phyloP scores from a whole-genome alignment of 2,329 filamentous ascomycete species.

The Diplodia scrobiculata region DNA sequence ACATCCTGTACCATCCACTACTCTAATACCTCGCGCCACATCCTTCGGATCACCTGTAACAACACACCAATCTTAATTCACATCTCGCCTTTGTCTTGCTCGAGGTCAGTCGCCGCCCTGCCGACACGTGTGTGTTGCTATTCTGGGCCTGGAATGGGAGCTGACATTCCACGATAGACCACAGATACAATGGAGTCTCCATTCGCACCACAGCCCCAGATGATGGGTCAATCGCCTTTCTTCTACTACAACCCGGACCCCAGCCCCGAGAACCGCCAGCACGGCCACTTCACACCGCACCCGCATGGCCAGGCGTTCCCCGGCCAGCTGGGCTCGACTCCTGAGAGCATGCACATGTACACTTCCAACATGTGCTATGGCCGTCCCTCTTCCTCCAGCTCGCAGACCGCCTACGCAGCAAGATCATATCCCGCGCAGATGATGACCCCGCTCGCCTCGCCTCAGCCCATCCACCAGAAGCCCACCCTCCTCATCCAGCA shows the following conservation, averaged over 20 bases:
- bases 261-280: slow-evolving; percentile 68
- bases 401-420: slow-evolving; percentile 58
- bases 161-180: slow-evolving; percentile 35
- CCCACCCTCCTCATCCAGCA: slow-evolving; percentile 69
- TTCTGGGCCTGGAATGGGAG: slow-evolving; percentile 31
- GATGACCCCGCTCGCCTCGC: slow-evolving; percentile 75
- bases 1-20: slow-evolving; percentile 24
- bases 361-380: slow-evolving; percentile 51
- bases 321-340: slow-evolving; percentile 38
- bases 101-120: slow-evolving; percentile 13
- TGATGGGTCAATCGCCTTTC: slow-evolving; percentile 73
- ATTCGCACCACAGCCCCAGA: slow-evolving; percentile 56
- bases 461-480: slow-evolving; percentile 73
- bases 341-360: slow-evolving; percentile 48
- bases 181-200: slow-evolving; percentile 64
- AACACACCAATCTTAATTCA: slow-evolving; percentile 18
- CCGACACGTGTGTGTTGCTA: not conserved
- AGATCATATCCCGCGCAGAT: slow-evolving; percentile 61
- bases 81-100: slow-evolving; percentile 14
- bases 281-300: slow-evolving; percentile 73
- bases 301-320: slow-evolving; percentile 53
- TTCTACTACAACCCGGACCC: slow-evolving; percentile 85
- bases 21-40: slow-evolving; percentile 24
- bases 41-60: slow-evolving; percentile 19
- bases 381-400: slow-evolving; percentile 65